Evolutionary conservation across 495 filamentous ascomycete species (phyloP).

Genomic region (Talaromyces ruber): DNA sequence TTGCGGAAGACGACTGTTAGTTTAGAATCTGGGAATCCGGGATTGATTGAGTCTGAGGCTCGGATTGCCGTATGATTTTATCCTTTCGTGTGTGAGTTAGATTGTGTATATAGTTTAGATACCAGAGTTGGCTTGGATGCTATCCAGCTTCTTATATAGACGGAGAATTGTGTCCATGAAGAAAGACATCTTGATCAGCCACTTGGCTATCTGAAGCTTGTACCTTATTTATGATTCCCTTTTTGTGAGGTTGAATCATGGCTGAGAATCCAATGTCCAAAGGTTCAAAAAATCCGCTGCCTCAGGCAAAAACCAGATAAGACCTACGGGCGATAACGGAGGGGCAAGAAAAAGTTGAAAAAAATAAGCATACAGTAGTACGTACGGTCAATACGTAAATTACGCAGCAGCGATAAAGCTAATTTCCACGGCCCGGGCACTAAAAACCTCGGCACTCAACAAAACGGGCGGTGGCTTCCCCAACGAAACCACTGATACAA

Average conservation of each 20-base stretch:
- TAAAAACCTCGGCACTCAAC: conserved; percentile 1
- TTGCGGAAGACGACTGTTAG: conserved; percentile 68
- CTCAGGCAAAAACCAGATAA: background rate
- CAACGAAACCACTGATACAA: background rate
- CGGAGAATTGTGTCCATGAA: no score
- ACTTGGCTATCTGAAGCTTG: no score
- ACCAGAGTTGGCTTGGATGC: background rate
- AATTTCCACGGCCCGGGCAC: background rate
- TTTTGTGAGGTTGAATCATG: no score
- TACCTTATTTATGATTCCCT: no score
- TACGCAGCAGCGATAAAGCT: background rate
- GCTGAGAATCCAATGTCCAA: no score
- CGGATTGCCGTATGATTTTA: conserved; percentile 19
- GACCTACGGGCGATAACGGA: background rate
- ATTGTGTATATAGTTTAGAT: background rate
- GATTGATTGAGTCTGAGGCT: conserved; percentile 50
- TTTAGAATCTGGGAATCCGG: conserved; percentile 55
- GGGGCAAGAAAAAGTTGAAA: background rate
- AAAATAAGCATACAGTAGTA: background rate
- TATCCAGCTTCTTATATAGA: no score
- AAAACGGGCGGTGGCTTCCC: conserved; percentile 1
- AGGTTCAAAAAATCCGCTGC: no score
- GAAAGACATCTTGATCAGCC: no score
- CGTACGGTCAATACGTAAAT: background rate
- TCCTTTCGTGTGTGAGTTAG: background rate